Evolutionary conservation across 2,329 filamentous ascomycete genomes (phyloP).

Genomic region (Emericellopsis cladophorae): DNA sequence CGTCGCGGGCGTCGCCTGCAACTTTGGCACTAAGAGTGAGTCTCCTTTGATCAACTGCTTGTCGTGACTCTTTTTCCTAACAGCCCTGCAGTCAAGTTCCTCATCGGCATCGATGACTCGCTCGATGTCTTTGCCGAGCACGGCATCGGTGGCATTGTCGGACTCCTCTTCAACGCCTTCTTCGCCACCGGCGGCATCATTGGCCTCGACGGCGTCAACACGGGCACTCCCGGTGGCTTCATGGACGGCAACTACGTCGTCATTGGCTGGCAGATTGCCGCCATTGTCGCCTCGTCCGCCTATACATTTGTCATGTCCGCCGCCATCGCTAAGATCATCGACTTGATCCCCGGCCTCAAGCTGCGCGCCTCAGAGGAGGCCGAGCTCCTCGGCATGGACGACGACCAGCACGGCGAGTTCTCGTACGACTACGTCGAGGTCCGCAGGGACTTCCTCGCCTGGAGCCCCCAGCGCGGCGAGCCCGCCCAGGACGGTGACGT

Average conservation of each 20-base stretch:
- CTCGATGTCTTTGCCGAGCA: conserved; percentile 64
- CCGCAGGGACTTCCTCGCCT: conserved; percentile 75
- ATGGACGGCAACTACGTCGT: conserved; percentile 62
- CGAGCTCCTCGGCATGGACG: conserved; percentile 78
- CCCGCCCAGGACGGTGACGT: conserved; percentile 44
- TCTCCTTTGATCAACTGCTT: not conserved
- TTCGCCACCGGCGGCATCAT: conserved; percentile 61
- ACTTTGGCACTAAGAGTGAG: conserved; percentile 51
- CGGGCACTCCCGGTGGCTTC: conserved; percentile 54
- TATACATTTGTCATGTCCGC: conserved; percentile 67
- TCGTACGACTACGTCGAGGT: conserved; percentile 87
- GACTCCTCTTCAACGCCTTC: conserved; percentile 60
- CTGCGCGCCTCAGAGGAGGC: conserved; percentile 72
- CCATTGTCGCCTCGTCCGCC: conserved; percentile 50
- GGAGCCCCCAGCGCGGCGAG: conserved; percentile 64
- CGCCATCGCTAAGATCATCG: conserved; percentile 60
- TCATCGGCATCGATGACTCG: conserved; percentile 55
- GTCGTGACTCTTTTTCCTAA: conserved; percentile 4
- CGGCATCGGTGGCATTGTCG: conserved; percentile 56
- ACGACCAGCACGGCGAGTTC: conserved; percentile 82
- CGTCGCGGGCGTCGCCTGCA: conserved; percentile 52
- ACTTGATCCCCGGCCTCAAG: conserved; percentile 64
- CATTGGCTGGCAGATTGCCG: conserved; percentile 70
- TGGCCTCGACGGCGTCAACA: conserved; percentile 67
- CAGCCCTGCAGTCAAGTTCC: conserved; percentile 36